phyloP scores from a whole-genome alignment of 2,329 filamentous ascomycete genomes.

The Orbilia javanica region DNA sequence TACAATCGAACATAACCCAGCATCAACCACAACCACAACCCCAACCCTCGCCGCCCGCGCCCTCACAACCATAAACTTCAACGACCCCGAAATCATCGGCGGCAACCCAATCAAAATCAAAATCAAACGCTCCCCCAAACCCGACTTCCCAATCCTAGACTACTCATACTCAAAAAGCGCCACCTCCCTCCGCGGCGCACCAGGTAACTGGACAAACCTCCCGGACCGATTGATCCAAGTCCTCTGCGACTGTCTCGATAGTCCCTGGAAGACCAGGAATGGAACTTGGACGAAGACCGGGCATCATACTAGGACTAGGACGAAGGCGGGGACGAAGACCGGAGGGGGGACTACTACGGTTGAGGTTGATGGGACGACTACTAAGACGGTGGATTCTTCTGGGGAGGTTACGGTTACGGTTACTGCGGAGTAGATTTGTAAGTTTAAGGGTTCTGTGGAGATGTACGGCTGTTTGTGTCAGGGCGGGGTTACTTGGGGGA shows the following conservation, averaged over 20 bases:
- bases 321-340: background rate
- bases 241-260: constrained; percentile 34
- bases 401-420: constrained; percentile 22
- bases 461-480: too few species aligned
- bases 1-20: too few species aligned
- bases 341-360: background rate
- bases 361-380: constrained; percentile 15
- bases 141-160: background rate
- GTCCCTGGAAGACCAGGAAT: constrained; percentile 33
- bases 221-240: constrained; percentile 3
- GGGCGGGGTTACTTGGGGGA: background rate
- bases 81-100: background rate
- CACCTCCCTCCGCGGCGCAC: background rate
- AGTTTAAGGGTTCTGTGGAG: background rate
- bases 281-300: constrained; percentile 10
- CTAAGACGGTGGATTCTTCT: constrained; percentile 11
- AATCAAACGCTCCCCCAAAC: background rate
- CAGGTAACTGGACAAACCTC: constrained; percentile 20
- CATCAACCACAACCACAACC: background rate
- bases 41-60: background rate
- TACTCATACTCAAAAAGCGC: background rate
- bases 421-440: background rate
- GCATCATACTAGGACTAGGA: constrained; percentile 23
- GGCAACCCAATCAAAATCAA: constrained; percentile 5
- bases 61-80: background rate